These are phyloP conservation scores for Cercospora canescens DNA, from an alignment of 2,329 filamentous ascomycete genomes.

Conservation along the genomic window DNA sequence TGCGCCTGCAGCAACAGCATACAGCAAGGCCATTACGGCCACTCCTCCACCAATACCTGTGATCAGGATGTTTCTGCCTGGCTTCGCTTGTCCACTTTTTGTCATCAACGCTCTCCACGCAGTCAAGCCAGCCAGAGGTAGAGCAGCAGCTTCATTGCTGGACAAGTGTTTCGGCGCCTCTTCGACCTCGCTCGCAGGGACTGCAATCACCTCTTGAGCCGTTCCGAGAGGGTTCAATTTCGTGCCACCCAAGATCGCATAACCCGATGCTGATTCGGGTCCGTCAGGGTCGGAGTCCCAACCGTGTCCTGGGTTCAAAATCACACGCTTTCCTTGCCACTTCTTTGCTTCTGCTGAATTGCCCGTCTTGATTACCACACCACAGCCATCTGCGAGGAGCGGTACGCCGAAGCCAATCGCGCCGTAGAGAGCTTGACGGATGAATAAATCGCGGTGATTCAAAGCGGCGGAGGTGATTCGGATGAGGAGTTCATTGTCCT, in stretches of 20 bases:
- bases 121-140: conserved; percentile 83
- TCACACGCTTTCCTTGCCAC: conserved; percentile 68
- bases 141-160: conserved; percentile 73
- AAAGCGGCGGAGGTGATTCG: conserved; percentile 77
- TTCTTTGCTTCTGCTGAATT: conserved; percentile 51
- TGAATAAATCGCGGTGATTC: conserved; percentile 94
- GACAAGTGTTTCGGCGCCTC: conserved; percentile 71
- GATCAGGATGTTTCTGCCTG: conserved; percentile 74
- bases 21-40: conserved; percentile 77
- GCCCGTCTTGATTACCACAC: conserved; percentile 68
- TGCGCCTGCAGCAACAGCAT: conserved; percentile 72
- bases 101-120: conserved; percentile 83
- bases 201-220: conserved; percentile 69
- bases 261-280: conserved; percentile 64
- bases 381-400: conserved; percentile 79
- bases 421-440: conserved; percentile 89
- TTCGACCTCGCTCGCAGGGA: conserved; percentile 74
- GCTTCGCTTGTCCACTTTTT: conserved; percentile 67
- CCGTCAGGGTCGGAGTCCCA: conserved; percentile 73
- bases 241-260: conserved; percentile 70
- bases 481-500: conserved; percentile 66
- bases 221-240: conserved; percentile 66
- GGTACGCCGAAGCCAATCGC: conserved; percentile 76
- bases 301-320: conserved; percentile 75
- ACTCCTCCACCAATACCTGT: conserved; percentile 94